Conservation (phyloP, 345 rosid genomes). For the Gossypium longicalyx region DNA sequence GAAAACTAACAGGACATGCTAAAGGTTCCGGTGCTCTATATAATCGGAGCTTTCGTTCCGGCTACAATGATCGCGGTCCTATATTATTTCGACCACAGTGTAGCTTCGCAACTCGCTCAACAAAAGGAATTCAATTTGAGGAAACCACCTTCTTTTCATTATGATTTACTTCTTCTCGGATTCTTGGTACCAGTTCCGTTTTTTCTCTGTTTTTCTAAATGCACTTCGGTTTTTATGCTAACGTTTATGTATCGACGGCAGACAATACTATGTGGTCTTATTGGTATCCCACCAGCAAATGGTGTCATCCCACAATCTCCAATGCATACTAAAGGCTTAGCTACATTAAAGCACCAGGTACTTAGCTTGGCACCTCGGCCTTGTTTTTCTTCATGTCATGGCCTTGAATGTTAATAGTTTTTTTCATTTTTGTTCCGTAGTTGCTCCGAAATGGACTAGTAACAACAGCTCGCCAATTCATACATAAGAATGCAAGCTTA, state of each 20-base stretch:
- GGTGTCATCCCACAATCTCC: conserved; percentile 89
- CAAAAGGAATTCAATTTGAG: conserved; percentile 87
- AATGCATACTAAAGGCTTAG: conserved; percentile 78
- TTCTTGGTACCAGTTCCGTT: conserved; percentile 49
- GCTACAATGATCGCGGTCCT: conserved; percentile 94
- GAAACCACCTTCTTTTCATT: conserved; percentile 81
- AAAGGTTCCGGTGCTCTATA: conserved; percentile 70
- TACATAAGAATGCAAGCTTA: conserved; percentile 48
- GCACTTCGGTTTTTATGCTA: neutral
- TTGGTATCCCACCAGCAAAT: conserved; percentile 77
- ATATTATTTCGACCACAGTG: conserved; percentile 89
- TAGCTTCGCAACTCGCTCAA: conserved; percentile 95
- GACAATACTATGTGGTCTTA: conserved; percentile 71
- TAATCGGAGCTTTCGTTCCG: conserved; percentile 78
- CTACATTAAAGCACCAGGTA: conserved; percentile 75
- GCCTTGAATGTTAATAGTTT: neutral
- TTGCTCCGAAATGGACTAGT: conserved; percentile 59
- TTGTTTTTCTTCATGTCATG: neutral
- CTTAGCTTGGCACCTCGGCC: neutral
- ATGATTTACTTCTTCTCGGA: conserved; percentile 84
- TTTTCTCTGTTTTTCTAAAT: neutral
- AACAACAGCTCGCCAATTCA: conserved; percentile 55
- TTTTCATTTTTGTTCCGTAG: conserved; percentile 26
- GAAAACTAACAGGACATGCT: conserved; percentile 64
- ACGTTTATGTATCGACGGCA: conserved; percentile 18